Conservation (phyloP, 2,329 filamentous ascomycete species). For the Aspergillus sp. region DNA sequence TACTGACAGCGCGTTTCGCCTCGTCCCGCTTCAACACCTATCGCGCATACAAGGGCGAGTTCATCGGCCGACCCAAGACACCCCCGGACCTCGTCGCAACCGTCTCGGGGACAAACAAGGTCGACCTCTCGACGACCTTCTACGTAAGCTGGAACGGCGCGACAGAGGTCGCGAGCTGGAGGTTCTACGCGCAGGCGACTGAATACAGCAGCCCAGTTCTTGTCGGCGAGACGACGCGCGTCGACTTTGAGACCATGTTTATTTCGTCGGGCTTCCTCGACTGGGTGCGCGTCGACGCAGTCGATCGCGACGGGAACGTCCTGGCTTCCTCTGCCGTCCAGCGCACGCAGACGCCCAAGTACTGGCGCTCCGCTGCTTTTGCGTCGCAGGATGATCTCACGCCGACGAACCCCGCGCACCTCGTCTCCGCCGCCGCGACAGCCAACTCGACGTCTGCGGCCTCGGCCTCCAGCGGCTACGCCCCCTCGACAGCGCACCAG, state of each 20-base stretch:
- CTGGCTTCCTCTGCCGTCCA: constrained; percentile 19
- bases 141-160: neutral
- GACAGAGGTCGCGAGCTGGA: constrained; percentile 38
- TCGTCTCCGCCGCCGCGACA: neutral
- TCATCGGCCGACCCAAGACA: constrained; percentile 35
- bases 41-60: constrained; percentile 45
- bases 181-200: constrained; percentile 36
- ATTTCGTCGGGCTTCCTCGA: constrained; percentile 33
- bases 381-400: neutral
- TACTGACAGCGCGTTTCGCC: constrained; percentile 39
- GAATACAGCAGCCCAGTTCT: constrained; percentile 30
- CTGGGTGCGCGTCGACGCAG: constrained; percentile 33
- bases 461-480: neutral
- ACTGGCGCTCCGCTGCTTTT: neutral
- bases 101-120: neutral
- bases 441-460: too few species aligned
- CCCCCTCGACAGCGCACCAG: neutral
- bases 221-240: constrained; percentile 32
- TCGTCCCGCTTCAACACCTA: constrained; percentile 42
- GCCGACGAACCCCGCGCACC: neutral
- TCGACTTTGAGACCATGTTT: constrained; percentile 41
- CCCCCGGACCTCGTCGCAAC: constrained; percentile 25
- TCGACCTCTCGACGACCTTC: neutral
- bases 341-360: neutral
- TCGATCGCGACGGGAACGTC: constrained; percentile 27